Base-by-base conservation (phyloP, 2,329 filamentous ascomycete species). In the Diaporthe sp. region DNA sequence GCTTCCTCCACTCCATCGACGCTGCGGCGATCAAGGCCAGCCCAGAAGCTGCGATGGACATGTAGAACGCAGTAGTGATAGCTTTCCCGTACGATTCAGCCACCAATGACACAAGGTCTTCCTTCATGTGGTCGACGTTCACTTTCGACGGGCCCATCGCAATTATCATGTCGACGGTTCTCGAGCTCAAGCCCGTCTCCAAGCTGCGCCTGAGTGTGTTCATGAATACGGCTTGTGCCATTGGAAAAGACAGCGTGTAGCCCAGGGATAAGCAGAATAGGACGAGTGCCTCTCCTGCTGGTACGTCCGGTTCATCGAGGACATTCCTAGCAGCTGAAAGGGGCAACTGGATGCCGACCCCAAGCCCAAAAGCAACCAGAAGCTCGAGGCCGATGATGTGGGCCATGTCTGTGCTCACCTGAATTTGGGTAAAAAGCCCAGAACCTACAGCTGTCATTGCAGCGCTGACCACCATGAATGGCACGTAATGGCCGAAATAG, bases 211-310 rank as follows among this genome's bases (percentile, higher is more conserved):
- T 25, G 19, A 68, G 49, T 6, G 22, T 39, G 65, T 68, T 68
- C 65, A 68, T 68, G n/a, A 68, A 68, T 17, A 68, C 28, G n/a
- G 65, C 31, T 4, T 68, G 65, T 12, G 65, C 65, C 7, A 68
- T 53, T 4, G 65, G 65, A 4, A 68, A 25, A 3, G 46, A 22
- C 46, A 68, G 13, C 10, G 65, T 28, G 3, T 5, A 17, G 8
- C 65, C 65, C 13, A 68, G 15, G 7, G 22, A 34, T 5, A 68
- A 1, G 34, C 31, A 53, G n/a, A 68, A 68, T n/a, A 68, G 22
- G 1, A 53, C 65, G 15, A 68, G 46, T 0, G 65, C 65, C 22
- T 68, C 65, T 5, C 65, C 65, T 0, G 65, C 46, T 13, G 65
- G 46, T 2, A 68, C 34, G 34, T 68, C 65, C 7, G 65, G 46